A percentile compares a stretch with the other conserved stretches of the same genome.
Evolutionary conservation across 2,329 filamentous ascomycete species (phyloP).

Genomic region (Huntiella bhutanensis): DNA sequence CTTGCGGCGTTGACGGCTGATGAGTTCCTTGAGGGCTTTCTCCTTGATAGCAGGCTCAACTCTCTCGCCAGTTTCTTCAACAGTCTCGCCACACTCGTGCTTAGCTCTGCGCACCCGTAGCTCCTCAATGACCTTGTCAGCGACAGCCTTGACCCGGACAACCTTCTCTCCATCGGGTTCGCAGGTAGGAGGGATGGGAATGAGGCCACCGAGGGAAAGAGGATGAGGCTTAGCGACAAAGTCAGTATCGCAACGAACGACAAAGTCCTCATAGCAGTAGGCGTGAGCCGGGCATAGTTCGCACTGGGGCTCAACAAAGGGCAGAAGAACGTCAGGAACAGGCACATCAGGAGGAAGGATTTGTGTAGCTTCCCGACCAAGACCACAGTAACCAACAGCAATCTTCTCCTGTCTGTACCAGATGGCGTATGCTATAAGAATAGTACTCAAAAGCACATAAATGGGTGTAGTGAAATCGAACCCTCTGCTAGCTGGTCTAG

Average conservation of each 20-base stretch:
- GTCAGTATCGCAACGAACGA: conserved; percentile 65
- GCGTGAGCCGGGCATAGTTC: conserved; percentile 83
- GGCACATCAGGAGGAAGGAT: conserved; percentile 29
- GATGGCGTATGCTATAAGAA: conserved; percentile 52
- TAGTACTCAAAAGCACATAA: conserved; percentile 48
- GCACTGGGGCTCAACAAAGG: conserved; percentile 59
- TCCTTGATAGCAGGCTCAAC: conserved; percentile 42
- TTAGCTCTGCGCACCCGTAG: conserved; percentile 70
- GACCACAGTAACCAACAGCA: conserved; percentile 85
- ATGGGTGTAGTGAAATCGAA: conserved; percentile 43
- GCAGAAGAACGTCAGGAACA: conserved; percentile 53
- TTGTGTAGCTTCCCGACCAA: conserved; percentile 44
- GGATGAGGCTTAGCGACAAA: conserved; percentile 77
- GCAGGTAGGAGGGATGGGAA: conserved; percentile 79
- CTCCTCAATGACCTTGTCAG: conserved; percentile 72
- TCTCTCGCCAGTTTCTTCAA: conserved; percentile 39
- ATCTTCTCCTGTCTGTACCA: conserved; percentile 93
- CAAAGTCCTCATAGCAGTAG: conserved; percentile 63
- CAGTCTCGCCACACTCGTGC: conserved; percentile 69
- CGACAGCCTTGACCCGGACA: conserved; percentile 67
- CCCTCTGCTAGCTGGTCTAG: conserved; percentile 24
- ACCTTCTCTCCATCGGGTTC: conserved; percentile 90
- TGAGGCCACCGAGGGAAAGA: conserved; percentile 56
- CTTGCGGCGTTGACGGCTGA: conserved; percentile 59
- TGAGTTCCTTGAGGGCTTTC: conserved; percentile 56